A percentile compares a stretch with the other conserved stretches of the same genome.
These are phyloP conservation scores for Globisporangium cylindrosporum DNA, from an alignment of 352 stramenopile genomes.

Conservation along the genomic window DNA sequence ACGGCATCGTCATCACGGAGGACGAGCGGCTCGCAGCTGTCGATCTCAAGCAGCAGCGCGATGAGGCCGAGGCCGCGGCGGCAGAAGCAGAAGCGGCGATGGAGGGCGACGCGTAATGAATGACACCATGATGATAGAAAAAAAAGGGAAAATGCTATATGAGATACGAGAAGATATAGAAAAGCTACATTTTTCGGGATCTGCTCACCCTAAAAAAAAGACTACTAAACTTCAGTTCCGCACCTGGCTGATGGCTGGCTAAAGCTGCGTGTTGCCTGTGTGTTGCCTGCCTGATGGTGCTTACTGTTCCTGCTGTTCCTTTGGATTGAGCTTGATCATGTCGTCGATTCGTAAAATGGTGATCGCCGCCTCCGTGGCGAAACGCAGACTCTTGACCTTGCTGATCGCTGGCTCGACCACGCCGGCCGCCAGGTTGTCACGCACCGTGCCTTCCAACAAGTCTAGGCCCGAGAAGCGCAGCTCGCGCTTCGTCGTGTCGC, in stretches of 20 bases:
- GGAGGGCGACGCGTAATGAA: slow-evolving; percentile 10
- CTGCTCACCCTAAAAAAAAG: slow-evolving; percentile 7
- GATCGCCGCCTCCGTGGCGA: slow-evolving; percentile 99
- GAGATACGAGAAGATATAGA: slow-evolving; percentile 27
- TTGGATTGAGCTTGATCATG: slow-evolving; percentile 95
- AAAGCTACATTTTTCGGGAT: slow-evolving; percentile 10
- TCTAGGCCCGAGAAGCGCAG: slow-evolving; percentile 94
- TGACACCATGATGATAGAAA: not conserved
- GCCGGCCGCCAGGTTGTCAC: slow-evolving; percentile 95
- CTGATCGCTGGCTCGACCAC: slow-evolving; percentile 99
- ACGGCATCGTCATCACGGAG: slow-evolving; percentile 50
- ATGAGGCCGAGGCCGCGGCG: slow-evolving; percentile 26
- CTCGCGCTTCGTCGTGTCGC: slow-evolving; percentile 68
- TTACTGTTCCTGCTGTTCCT: slow-evolving; percentile 82
- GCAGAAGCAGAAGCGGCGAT: slow-evolving; percentile 16
- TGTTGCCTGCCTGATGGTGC: slow-evolving; percentile 12
- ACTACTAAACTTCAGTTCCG: slow-evolving; percentile 10
- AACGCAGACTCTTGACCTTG: slow-evolving; percentile 99
- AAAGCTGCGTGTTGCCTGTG: not conserved
- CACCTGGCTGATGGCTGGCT: not conserved
- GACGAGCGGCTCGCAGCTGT: slow-evolving; percentile 61
- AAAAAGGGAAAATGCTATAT: slow-evolving; percentile 22
- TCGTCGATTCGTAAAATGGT: slow-evolving; percentile 99
- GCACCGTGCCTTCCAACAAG: slow-evolving; percentile 92
- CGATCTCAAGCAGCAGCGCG: slow-evolving; percentile 49